Evolutionary conservation across 2,329 filamentous ascomycete species (phyloP).

Genomic region (Colletotrichum filicis): DNA sequence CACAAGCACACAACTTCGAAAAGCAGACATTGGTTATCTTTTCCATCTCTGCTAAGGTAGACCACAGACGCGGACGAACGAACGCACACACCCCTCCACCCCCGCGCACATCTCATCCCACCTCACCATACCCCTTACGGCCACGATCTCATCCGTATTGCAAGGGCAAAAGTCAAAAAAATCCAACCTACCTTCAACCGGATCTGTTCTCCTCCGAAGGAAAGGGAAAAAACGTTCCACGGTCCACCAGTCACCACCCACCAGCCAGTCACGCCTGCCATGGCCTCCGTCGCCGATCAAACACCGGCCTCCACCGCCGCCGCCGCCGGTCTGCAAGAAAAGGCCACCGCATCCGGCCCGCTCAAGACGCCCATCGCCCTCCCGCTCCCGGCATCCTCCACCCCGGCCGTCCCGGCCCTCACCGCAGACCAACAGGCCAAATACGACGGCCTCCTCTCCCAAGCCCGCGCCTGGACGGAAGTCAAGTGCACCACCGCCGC

Average conservation of each 20-base stretch:
- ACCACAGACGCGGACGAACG: neutral
- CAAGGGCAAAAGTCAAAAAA: neutral
- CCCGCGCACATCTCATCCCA: conserved; percentile 1
- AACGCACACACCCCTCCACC: neutral
- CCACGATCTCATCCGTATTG: neutral
- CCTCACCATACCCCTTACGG: conserved; percentile 2
- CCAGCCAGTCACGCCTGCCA: neutral
- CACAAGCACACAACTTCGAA: neutral
- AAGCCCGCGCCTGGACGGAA: conserved; percentile 77
- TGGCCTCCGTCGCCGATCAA: conserved; percentile 32
- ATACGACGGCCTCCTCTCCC: conserved; percentile 80
- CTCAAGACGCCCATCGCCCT: conserved; percentile 67
- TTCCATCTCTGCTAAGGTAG: neutral
- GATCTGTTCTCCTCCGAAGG: neutral
- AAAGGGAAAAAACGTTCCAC: neutral
- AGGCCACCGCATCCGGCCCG: conserved; percentile 26
- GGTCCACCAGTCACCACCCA: neutral
- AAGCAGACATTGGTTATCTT: neutral
- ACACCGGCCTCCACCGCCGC: conserved; percentile 14
- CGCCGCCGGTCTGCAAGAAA: conserved; percentile 19
- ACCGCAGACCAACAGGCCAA: conserved; percentile 83
- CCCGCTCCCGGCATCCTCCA: conserved; percentile 68
- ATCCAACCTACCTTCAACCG: neutral
- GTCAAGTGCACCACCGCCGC: conserved; percentile 66
- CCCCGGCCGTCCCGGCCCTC: conserved; percentile 67